Percentiles rank a stretch among this genome's conserved stretches.
These are phyloP conservation scores for Dimargaris cristalligena DNA, from an alignment of 192 early-diverging fungal species.

Conservation along the genomic window DNA sequence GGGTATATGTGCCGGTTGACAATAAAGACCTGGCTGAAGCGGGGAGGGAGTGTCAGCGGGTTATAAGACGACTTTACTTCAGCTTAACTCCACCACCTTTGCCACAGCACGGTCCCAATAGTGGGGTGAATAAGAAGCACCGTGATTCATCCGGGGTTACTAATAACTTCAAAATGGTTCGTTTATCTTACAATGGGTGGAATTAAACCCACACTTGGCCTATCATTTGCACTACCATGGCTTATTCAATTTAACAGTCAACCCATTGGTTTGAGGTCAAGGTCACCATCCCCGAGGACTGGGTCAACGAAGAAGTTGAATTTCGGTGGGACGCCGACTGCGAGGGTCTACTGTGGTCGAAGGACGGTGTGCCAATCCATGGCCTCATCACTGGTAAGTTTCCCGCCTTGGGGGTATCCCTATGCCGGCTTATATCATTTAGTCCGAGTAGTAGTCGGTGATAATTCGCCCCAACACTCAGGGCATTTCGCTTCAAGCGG, in stretches of 20 bases:
- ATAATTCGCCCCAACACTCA: no score
- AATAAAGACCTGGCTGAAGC: no score
- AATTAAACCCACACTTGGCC: not conserved
- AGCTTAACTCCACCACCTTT: no score
- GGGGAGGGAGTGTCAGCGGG: no score
- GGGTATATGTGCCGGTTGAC: no score
- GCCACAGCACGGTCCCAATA: no score
- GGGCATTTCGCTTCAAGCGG: no score
- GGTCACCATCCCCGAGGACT: constrained; percentile 51
- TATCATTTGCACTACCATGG: constrained; percentile 8
- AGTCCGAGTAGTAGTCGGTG: constrained; percentile 35
- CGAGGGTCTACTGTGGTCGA: constrained; percentile 85
- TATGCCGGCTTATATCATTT: no score
- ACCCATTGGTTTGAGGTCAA: constrained; percentile 60
- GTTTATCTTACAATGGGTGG: not conserved
- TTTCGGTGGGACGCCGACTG: constrained; percentile 74
- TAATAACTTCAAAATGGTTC: not conserved
- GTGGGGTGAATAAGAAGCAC: no score
- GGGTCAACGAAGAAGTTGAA: constrained; percentile 58
- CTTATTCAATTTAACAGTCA: constrained; percentile 27
- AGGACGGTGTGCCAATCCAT: constrained; percentile 60
- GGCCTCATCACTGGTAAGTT: constrained; percentile 71
- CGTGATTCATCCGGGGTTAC: no score
- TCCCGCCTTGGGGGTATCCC: no score
- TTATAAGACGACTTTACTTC: no score